These are phyloP conservation scores for Exobasidium cylindrosporum DNA, from an alignment of 1,284 basidiomycete species.

Conservation along the genomic window DNA sequence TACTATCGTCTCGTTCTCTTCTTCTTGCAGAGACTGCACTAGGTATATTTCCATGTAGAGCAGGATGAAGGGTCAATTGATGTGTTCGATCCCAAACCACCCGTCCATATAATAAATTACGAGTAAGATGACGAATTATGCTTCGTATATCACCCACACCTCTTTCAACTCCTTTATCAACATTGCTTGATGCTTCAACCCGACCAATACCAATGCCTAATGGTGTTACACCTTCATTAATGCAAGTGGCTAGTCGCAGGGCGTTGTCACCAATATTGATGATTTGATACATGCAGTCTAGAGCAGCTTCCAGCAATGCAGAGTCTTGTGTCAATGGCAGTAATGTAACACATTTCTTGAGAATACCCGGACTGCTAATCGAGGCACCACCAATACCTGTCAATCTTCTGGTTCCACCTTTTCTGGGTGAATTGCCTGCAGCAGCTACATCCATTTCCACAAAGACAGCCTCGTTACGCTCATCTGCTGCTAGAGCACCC, in stretches of 20 bases:
- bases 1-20: conserved; percentile 25
- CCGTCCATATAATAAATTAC: conserved; percentile 4
- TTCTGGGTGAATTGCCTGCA: conserved; percentile 14
- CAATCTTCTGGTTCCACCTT: conserved; percentile 6
- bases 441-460: conserved; percentile 25
- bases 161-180: not conserved
- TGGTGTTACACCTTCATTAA: not conserved
- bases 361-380: conserved; percentile 24
- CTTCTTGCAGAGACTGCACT: conserved; percentile 16
- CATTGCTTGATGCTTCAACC: not conserved
- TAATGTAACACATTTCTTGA: conserved; percentile 39
- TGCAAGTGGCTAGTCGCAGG: not conserved
- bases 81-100: conserved; percentile 10
- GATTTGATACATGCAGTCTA: conserved; percentile 48
- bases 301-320: conserved; percentile 42
- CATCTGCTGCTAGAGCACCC: conserved; percentile 30
- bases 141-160: not conserved
- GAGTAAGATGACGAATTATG: conserved; percentile 4
- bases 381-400: conserved; percentile 15
- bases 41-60: conserved; percentile 9
- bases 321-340: conserved; percentile 42
- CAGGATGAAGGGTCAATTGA: conserved; percentile 5
- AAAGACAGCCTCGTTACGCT: conserved; percentile 40
- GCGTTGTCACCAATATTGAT: conserved; percentile 11
- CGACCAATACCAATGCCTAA: not conserved